Conservation (phyloP, 768 basidiomycete species). For the Gymnopilus junonius region DNA sequence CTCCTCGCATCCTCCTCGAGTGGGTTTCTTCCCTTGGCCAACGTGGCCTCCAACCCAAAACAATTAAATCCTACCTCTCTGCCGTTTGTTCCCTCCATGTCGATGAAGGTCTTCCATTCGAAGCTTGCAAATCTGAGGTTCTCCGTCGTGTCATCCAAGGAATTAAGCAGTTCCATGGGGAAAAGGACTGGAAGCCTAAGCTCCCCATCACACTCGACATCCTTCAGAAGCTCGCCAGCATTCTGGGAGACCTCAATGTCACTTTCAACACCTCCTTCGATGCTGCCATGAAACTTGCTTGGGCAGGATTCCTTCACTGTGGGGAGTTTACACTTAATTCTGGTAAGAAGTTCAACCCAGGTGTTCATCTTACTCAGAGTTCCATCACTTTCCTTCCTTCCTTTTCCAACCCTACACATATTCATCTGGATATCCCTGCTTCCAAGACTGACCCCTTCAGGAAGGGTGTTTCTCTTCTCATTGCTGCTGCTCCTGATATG, state of each 20-base stretch:
- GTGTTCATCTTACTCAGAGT: too few species aligned
- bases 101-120: constrained; percentile 31
- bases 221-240: constrained; percentile 16
- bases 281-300: constrained; percentile 23
- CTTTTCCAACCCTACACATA: constrained; percentile 23
- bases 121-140: constrained; percentile 19
- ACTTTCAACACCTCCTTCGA: constrained; percentile 12
- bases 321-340: neutral
- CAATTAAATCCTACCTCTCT: constrained; percentile 27
- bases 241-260: neutral
- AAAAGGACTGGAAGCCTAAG: neutral
- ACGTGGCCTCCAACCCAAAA: constrained; percentile 17
- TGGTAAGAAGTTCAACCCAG: constrained; percentile 21
- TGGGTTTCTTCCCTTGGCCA: constrained; percentile 24
- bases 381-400: constrained; percentile 14
- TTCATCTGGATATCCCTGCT: constrained; percentile 30
- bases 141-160: constrained; percentile 35
- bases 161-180: constrained; percentile 35
- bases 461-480: constrained; percentile 11
- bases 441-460: constrained; percentile 44
- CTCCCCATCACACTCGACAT: constrained; percentile 28
- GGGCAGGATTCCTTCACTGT: constrained; percentile 23
- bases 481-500: neutral
- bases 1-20: constrained; percentile 16
- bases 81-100: constrained; percentile 33